phyloP scores from a whole-genome alignment of 2,329 filamentous ascomycete species.

The Aspergillus sp. region DNA sequence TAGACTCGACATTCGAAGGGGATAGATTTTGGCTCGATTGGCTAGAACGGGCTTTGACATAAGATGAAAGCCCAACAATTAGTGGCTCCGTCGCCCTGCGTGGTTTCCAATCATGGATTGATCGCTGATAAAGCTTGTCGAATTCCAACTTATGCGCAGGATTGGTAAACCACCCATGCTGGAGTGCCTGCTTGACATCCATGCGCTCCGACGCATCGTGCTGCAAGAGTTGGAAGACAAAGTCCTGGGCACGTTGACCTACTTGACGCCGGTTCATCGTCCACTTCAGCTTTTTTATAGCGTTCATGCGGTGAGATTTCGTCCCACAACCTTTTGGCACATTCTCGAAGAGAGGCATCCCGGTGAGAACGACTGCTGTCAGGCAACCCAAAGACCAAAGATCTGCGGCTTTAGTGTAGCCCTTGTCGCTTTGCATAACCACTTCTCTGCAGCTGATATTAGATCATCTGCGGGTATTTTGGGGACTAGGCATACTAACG shows the following conservation, averaged over 20 bases:
- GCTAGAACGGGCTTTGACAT: neutral
- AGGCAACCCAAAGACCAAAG: constrained; percentile 64
- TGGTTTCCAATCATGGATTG: constrained; percentile 53
- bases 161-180: constrained; percentile 59
- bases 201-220: constrained; percentile 52
- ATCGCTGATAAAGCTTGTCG: constrained; percentile 50
- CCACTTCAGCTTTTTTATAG: constrained; percentile 47
- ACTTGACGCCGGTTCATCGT: constrained; percentile 45
- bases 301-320: constrained; percentile 37
- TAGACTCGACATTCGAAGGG: neutral
- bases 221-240: constrained; percentile 53
- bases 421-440: constrained; percentile 23
- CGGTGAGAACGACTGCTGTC: constrained; percentile 52
- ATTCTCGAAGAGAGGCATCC: constrained; percentile 47
- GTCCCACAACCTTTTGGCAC: neutral
- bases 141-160: constrained; percentile 48
- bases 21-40: neutral
- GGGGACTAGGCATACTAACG: constrained; percentile 45
- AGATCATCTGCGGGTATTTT: neutral
- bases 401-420: constrained; percentile 60
- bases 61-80: constrained; percentile 14
- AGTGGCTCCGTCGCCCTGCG: constrained; percentile 17
- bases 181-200: constrained; percentile 54
- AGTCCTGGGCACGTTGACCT: constrained; percentile 49
- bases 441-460: constrained; percentile 25